Percentiles rank a stretch among this genome's conserved stretches.
Evolutionary conservation across 495 filamentous ascomycete species (phyloP).

Genomic region (Podospora comata): DNA sequence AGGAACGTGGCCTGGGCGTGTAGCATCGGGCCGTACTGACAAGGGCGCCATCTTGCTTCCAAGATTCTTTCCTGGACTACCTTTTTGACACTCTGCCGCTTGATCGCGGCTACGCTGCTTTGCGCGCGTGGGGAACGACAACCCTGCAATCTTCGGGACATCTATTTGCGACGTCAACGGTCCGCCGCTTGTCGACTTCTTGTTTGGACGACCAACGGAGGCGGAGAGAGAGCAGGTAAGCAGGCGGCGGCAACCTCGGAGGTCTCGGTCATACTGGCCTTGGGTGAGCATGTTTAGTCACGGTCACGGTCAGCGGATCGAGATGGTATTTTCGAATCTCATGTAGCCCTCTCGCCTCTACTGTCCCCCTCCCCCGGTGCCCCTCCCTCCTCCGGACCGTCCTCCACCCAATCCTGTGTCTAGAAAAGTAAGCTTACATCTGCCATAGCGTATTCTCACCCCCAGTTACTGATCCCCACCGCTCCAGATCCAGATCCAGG

Average conservation of each 20-base stretch:
- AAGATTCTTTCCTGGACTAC: neutral
- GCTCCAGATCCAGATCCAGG: neutral
- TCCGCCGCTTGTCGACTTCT: neutral
- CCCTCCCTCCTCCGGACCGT: neutral
- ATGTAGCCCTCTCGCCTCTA: neutral
- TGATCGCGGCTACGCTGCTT: conserved; percentile 9
- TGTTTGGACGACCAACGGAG: neutral
- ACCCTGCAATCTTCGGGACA: conserved; percentile 22
- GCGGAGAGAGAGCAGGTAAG: neutral
- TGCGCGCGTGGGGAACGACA: conserved; percentile 4
- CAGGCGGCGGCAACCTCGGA: conserved; percentile 4
- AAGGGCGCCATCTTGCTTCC: neutral
- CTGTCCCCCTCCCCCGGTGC: neutral
- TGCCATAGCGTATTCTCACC: neutral
- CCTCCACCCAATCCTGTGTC: conserved; percentile 6
- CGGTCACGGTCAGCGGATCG: neutral
- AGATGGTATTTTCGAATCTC: neutral
- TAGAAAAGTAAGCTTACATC: conserved; percentile 3
- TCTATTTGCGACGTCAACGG: conserved; percentile 13
- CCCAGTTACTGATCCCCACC: neutral
- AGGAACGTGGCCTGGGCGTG: conserved; percentile 19
- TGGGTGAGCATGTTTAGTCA: neutral
- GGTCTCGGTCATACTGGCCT: neutral
- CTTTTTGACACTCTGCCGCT: conserved; percentile 2
- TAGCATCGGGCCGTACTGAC: neutral